A percentile compares a stretch with the other conserved stretches of the same genome.
These are phyloP conservation scores for Annulohypoxylon stygium DNA, from an alignment of 495 filamentous ascomycete genomes.

Conservation along the genomic window DNA sequence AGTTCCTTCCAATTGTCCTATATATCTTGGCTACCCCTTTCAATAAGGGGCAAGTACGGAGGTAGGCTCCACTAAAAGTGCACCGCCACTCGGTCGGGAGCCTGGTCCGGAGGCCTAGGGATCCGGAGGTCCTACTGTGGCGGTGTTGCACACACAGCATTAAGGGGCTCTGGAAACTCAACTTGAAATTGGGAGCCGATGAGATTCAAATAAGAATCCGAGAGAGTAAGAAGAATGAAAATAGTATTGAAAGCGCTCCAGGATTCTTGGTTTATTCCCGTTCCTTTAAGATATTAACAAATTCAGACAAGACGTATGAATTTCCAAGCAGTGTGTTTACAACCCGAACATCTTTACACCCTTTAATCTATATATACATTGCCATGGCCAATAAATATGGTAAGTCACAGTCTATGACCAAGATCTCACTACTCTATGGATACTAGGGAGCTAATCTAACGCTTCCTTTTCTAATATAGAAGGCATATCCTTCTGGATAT, in stretches of 20 bases:
- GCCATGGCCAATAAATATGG: conserved; percentile 6
- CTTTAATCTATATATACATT: not conserved
- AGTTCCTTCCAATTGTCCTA: too few species aligned
- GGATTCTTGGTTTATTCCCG: not conserved
- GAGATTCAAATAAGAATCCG: not conserved
- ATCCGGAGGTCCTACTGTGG: conserved; percentile 14
- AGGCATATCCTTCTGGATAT: conserved; percentile 11
- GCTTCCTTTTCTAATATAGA: not conserved
- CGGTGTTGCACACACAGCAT: not conserved
- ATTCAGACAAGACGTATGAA: not conserved
- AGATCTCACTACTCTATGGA: not conserved
- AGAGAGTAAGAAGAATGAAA: not conserved
- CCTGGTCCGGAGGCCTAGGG: conserved; percentile 1
- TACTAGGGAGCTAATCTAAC: not conserved
- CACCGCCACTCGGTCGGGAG: not conserved
- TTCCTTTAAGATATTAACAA: not conserved
- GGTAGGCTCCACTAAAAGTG: not conserved
- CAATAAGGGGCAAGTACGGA: too few species aligned
- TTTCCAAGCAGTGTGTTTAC: too few species aligned
- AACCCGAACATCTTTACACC: too few species aligned
- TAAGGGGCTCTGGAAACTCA: not conserved
- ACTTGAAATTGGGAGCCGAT: not conserved
- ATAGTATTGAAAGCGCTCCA: not conserved
- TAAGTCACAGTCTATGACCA: not conserved
- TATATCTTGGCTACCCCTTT: too few species aligned